These are phyloP conservation scores for Cadophora gregata DNA, from an alignment of 2,329 filamentous ascomycete species.

Conservation along the genomic window DNA sequence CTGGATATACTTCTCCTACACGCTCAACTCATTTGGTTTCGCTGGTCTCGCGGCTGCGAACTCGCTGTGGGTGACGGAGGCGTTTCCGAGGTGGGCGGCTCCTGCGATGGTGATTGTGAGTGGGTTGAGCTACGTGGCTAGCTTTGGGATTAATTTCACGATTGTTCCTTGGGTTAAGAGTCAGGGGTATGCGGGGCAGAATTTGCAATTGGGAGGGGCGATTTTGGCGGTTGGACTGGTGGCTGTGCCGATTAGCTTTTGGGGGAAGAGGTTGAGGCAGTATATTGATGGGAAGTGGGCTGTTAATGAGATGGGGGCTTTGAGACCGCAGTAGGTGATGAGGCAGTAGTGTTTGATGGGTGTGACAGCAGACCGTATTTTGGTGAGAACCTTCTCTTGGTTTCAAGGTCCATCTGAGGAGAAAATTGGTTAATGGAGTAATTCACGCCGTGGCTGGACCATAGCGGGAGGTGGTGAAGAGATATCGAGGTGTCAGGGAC, in stretches of 20 bases:
- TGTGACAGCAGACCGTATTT: too few species aligned
- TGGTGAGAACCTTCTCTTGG: too few species aligned
- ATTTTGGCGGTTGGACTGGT: constrained; percentile 27
- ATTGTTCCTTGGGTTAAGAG: constrained; percentile 28
- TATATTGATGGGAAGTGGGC: constrained; percentile 20
- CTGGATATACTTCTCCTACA: constrained; percentile 21
- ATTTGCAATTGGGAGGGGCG: constrained; percentile 26
- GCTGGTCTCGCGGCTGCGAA: constrained; percentile 20
- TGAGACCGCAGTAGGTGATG: constrained; percentile 11
- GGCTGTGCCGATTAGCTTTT: constrained; percentile 28
- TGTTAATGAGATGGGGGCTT: constrained; percentile 17
- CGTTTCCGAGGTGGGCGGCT: constrained; percentile 32
- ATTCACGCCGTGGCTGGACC: too few species aligned
- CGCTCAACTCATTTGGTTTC: constrained; percentile 25
- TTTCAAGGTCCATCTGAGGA: too few species aligned
- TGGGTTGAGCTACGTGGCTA: not conserved
- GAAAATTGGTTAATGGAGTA: too few species aligned
- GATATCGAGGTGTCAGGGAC: too few species aligned
- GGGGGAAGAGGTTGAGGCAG: constrained; percentile 24
- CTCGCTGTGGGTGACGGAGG: constrained; percentile 32
- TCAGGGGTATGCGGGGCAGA: constrained; percentile 19
- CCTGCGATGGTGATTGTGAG: constrained; percentile 28
- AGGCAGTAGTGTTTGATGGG: too few species aligned
- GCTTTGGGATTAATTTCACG: constrained; percentile 13
- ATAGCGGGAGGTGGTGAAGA: too few species aligned